These are phyloP conservation scores for Rutidosis leptorrhynchoides DNA, from an alignment of 129 eudicot genomes.

Conservation along the genomic window DNA sequence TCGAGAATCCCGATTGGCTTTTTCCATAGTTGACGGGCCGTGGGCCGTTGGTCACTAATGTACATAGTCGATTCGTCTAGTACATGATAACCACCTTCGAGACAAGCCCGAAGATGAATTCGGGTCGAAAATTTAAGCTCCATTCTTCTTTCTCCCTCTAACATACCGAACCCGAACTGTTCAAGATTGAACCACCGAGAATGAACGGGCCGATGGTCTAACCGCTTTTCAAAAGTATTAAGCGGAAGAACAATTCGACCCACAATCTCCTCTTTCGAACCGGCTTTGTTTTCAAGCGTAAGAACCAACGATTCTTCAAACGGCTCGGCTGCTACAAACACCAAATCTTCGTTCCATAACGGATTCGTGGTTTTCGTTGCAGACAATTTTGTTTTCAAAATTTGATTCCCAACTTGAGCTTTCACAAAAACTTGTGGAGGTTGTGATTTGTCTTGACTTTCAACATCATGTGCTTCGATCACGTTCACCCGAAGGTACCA, in stretches of 20 bases:
- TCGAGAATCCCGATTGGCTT: slow-evolving; percentile 83
- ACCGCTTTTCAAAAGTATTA: slow-evolving; percentile 52
- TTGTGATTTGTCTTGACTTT: slow-evolving; percentile 59
- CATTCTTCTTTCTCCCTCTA: slow-evolving; percentile 77
- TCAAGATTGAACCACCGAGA: slow-evolving; percentile 87
- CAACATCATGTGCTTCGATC: slow-evolving; percentile 90
- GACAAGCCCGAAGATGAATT: slow-evolving; percentile 75
- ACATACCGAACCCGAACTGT: slow-evolving; percentile 63
- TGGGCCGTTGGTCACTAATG: slow-evolving; percentile 83
- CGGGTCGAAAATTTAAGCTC: slow-evolving; percentile 81
- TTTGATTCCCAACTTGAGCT: slow-evolving; percentile 75
- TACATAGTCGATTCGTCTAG: slow-evolving; percentile 90
- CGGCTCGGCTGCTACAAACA: slow-evolving; percentile 94
- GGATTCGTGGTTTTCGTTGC: slow-evolving; percentile 56
- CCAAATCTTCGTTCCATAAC: slow-evolving; percentile 81
- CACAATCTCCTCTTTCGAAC: slow-evolving; percentile 64
- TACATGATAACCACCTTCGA: slow-evolving; percentile 94
- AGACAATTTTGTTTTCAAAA: slow-evolving; percentile 57
- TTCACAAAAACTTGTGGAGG: slow-evolving; percentile 71
- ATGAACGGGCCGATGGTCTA: slow-evolving; percentile 74
- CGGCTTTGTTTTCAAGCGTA: slow-evolving; percentile 58
- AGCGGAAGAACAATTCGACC: slow-evolving; percentile 59
- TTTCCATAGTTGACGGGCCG: slow-evolving; percentile 91
- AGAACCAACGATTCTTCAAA: slow-evolving; percentile 73
- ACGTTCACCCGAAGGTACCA: slow-evolving; percentile 89